phyloP scores from a whole-genome alignment of 192 early-diverging fungal genomes.

The Podila epigama region DNA sequence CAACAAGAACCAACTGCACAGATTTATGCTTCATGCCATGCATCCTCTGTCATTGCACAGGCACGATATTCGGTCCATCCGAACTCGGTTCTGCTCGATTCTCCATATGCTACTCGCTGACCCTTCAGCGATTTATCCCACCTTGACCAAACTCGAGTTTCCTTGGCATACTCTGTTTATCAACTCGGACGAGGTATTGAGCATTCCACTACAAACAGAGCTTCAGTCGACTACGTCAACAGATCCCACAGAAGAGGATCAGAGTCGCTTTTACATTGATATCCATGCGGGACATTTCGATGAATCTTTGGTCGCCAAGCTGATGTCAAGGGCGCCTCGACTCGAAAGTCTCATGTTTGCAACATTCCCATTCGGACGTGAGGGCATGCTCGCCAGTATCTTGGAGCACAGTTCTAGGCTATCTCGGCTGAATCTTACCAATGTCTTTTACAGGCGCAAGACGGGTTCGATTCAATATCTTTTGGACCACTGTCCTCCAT shows the following conservation, averaged over 20 bases:
- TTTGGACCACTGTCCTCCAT: constrained; percentile 17
- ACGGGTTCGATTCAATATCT: constrained; percentile 26
- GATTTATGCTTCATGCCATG: not conserved
- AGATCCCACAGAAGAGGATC: not conserved
- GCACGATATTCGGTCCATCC: constrained; percentile 9
- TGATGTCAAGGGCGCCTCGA: constrained; percentile 19
- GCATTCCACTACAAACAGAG: not conserved
- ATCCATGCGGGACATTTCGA: constrained; percentile 13
- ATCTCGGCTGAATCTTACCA: constrained; percentile 17
- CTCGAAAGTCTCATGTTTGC: constrained; percentile 8
- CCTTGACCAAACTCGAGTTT: constrained; percentile 17
- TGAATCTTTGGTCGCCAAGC: not conserved
- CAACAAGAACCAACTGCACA: constrained; percentile 6
- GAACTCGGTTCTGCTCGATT: constrained; percentile 11
- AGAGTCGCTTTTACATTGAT: not conserved
- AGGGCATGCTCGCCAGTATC: constrained; percentile 16
- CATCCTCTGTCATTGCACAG: constrained; percentile 1
- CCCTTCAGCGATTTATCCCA: not conserved
- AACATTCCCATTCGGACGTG: constrained; percentile 30
- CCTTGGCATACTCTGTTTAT: constrained; percentile 4
- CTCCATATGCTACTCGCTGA: not conserved
- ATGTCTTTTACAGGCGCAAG: too few species aligned
- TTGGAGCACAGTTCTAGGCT: constrained; percentile 11
- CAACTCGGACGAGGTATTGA: constrained; percentile 2
- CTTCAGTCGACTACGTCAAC: not conserved